Percentiles rank a stretch among this genome's conserved stretches.
These are phyloP conservation scores for Physaria fendleri DNA, from an alignment of 345 rosid genomes.

Conservation along the genomic window DNA sequence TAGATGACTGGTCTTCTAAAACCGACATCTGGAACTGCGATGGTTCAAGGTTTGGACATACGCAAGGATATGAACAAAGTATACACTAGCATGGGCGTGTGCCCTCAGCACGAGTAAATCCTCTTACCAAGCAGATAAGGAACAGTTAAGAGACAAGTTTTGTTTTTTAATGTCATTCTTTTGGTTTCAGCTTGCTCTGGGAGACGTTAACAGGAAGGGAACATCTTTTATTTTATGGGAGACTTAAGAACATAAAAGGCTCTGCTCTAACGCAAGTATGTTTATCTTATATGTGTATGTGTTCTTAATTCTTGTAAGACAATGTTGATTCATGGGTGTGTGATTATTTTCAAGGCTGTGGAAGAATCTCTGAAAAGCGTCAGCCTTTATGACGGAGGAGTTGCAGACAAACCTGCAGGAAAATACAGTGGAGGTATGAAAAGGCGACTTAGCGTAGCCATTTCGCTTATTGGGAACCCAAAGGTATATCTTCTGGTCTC, in stretches of 20 bases:
- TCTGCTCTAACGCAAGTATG: constrained; percentile 42
- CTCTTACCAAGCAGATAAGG: neutral
- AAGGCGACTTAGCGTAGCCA: constrained; percentile 94
- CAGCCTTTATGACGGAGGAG: constrained; percentile 73
- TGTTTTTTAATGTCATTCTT: neutral
- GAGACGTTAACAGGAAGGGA: constrained; percentile 70
- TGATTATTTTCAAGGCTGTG: constrained; percentile 53
- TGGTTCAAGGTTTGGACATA: constrained; percentile 66
- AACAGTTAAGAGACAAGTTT: neutral
- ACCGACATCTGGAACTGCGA: constrained; percentile 77
- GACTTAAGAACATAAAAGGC: constrained; percentile 85
- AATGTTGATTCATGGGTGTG: constrained; percentile 10
- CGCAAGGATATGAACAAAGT: constrained; percentile 60
- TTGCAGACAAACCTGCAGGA: constrained; percentile 79
- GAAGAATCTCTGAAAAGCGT: constrained; percentile 81
- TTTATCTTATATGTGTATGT: neutral
- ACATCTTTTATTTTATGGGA: constrained; percentile 44
- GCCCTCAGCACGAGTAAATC: constrained; percentile 95
- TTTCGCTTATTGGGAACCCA: constrained; percentile 91
- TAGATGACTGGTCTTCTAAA: constrained; percentile 89
- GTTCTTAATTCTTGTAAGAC: neutral
- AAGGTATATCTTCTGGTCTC: constrained; percentile 38
- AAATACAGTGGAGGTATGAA: constrained; percentile 99
- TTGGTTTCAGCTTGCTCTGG: constrained; percentile 73
- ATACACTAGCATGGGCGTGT: constrained; percentile 92